Base-by-base conservation (phyloP, 331 rosid genomes). In the Rosa hybrid region DNA sequence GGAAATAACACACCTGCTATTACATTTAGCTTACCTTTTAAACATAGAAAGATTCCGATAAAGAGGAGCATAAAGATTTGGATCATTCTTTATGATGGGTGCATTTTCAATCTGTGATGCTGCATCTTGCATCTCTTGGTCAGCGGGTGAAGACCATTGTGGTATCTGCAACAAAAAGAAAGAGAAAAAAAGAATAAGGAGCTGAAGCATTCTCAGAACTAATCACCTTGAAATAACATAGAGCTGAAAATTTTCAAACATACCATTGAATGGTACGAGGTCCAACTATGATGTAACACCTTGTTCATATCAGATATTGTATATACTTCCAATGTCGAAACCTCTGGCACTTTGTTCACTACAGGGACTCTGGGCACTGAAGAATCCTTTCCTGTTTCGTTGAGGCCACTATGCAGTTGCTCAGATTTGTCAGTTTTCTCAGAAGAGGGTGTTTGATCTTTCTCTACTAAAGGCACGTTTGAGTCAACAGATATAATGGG, bases 21-120 rank as follows among this genome's bases (percentile, higher is more conserved):
- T 17, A 57, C 21, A 13, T 21, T 65, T 2, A 65, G 64, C 82
- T 20, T 84, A 90, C 99, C 97, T 89, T 89, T 78, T 89, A 88
- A 96, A 96, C 83, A 81, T 84, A 85, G 99, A 93, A 77, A 88
- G 77, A 63, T 96, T 91, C 79, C 93, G 81, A 70, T 89, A 96
- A 72, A 96, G 76, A 76, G 97, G 91, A n/a, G 88, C 82, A 78
- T 91, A 86, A 60, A 96, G 93, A 76, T 86, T 83, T n/a, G 90
- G 81, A 83, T 89, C 94, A 45, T 90, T 79, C 70, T 84, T 39
- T 30, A 87, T 30, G n/a, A 78, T 38, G 51, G 99, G 94, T 4
- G 97, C 97, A 44, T 93, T 90, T 86, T 89, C 88, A 20, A 96
- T 96, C 88, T 89, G 93, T 69, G 82, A 88, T 82, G 86, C 86